These are phyloP conservation scores for Solanum sitiens DNA, from an alignment of 257 asterid genomes.

Conservation along the genomic window DNA sequence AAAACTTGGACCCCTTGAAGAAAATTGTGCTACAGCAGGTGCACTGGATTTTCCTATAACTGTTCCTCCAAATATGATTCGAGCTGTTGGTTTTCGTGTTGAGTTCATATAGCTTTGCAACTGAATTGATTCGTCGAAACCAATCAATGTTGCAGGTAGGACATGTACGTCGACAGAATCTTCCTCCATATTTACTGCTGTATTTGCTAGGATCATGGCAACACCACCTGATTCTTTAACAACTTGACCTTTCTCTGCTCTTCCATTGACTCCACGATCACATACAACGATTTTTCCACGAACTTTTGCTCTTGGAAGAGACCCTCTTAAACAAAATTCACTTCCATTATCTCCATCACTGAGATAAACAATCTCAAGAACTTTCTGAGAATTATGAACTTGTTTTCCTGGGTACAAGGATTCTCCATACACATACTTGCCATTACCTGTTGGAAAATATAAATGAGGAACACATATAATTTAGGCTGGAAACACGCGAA, in stretches of 20 bases:
- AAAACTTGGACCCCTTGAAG: slow-evolving; percentile 6
- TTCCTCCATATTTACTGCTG: slow-evolving; percentile 1
- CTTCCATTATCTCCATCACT: neutral
- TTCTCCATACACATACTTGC: slow-evolving; percentile 3
- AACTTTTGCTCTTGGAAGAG: neutral
- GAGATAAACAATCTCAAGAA: neutral
- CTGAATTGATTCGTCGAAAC: slow-evolving; percentile 1
- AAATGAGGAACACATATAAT: neutral
- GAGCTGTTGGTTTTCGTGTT: slow-evolving; percentile 1
- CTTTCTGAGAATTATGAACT: neutral
- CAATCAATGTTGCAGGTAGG: slow-evolving; percentile 8
- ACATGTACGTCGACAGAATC: slow-evolving; percentile 3
- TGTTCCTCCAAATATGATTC: slow-evolving; percentile 9
- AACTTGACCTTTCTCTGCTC: slow-evolving; percentile 9
- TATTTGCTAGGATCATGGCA: slow-evolving; percentile 7
- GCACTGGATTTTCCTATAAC: slow-evolving; percentile 5
- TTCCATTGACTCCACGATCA: slow-evolving; percentile 3
- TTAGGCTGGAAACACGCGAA: neutral
- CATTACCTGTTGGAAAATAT: neutral
- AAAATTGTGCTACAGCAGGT: slow-evolving; percentile 4
- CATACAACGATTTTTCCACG: slow-evolving; percentile 1
- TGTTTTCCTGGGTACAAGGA: neutral
- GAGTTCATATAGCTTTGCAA: slow-evolving; percentile 5
- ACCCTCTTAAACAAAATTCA: slow-evolving; percentile 1
- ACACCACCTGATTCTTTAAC: slow-evolving; percentile 5